Evolutionary conservation across 306 rosid species (phyloP), one percentile per base, ranked within the genome.

Genomic region (Begonia masoniana): DNA sequence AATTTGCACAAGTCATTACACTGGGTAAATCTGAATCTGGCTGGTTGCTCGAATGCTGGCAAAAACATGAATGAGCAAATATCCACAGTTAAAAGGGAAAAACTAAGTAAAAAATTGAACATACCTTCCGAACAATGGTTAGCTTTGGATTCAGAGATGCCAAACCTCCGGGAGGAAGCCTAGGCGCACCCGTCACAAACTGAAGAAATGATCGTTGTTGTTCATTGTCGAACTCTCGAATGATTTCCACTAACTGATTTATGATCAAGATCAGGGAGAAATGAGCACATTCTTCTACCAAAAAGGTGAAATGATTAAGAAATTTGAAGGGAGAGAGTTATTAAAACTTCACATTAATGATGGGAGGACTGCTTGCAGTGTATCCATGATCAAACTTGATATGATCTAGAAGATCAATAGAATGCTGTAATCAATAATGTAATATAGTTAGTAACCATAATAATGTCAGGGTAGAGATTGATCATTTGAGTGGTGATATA

Each of bases 1-100:
- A 92, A 70, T 92, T 92, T 60, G 99, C 99, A 57, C 99, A 92
- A 6, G 99, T 87, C 99, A 92, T 92, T 77, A 87, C 99, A 13
- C 99, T 92, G 12, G 99, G 99, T 56, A 92, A 75, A 71, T 92
- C 99, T 41, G 77, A 21, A 67, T 92, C 95, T 10, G 72, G 78
- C 48, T 41, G 71, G 81, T 74, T 71, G 76, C 66, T 72, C 56
- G 81, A 92, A 41, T 79, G 87, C 99, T 92, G 93, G 55, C 62
- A 52, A 69, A 51, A 62, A 57, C 23, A 62, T 16, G 39, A 67
- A 57, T 5, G 46, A 39, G 52, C 23, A n/a, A 39, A 39, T 11
- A 17, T 57, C 12, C 15, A 10, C 10, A 31, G 24, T 41, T 65
- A 54, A 14, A 23, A 23, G 43, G 43, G 41, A 42, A 14, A 13